phyloP scores from a whole-genome alignment of 2,329 filamentous ascomycete genomes.

The Aspergillus fijiensis region DNA sequence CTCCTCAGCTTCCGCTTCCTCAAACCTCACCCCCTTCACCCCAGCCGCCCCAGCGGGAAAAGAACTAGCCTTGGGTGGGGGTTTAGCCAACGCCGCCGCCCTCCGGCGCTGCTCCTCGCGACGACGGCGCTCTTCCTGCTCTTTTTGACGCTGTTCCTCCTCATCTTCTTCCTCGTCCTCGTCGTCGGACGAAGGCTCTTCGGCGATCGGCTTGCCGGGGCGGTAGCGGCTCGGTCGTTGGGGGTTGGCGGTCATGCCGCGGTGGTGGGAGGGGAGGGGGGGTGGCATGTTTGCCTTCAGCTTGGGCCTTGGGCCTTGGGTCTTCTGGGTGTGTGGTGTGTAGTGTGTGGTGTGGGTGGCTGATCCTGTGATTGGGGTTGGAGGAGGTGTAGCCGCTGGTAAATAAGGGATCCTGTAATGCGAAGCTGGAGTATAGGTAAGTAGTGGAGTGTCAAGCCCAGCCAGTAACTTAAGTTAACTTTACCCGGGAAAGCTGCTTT shows the following conservation, averaged over 20 bases:
- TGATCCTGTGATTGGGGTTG: no score
- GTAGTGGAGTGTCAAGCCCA: no score
- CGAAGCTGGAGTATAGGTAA: no score
- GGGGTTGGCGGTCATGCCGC: conserved; percentile 90
- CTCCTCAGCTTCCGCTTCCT: conserved; percentile 40
- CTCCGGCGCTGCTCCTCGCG: conserved; percentile 40
- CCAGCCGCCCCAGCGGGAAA: conserved; percentile 35
- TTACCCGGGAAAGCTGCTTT: no score
- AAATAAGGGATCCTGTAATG: no score
- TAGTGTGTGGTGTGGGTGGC: not conserved
- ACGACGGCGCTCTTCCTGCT: conserved; percentile 49
- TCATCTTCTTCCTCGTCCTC: conserved; percentile 55
- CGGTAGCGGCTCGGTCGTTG: conserved; percentile 76
- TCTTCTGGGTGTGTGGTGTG: no score
- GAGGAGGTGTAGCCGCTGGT: no score
- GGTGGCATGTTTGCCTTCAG: conserved; percentile 39
- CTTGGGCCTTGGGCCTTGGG: no score
- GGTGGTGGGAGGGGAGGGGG: conserved; percentile 42
- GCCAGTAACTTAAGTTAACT: no score
- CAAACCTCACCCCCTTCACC: conserved; percentile 33
- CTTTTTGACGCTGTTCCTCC: conserved; percentile 56
- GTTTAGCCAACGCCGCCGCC: conserved; percentile 25
- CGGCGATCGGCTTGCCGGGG: conserved; percentile 70
- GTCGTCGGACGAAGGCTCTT: conserved; percentile 49
- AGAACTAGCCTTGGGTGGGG: conserved; percentile 45